Evolutionary conservation across 2,329 filamentous ascomycete genomes (phyloP), one percentile per base, ranked within the genome.

Genomic region (Pseudogymnoascus sp.): DNA sequence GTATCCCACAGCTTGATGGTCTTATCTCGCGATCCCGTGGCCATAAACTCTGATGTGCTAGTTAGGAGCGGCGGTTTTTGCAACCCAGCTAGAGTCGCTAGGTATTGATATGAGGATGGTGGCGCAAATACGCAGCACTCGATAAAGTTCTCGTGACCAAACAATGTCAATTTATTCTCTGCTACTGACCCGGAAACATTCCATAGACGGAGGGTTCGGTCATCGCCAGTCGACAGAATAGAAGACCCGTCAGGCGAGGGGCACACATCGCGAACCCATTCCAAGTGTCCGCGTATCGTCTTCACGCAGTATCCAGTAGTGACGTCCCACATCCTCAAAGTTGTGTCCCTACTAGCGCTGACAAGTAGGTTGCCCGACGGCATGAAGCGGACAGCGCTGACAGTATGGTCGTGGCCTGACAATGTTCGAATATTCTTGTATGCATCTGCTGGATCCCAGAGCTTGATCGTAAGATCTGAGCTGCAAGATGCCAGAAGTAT

Each of bases 401-500:
- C 90, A 67, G 88, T 95, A 75, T 97, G 93, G 70, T 97, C 93
- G 76, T 97, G 93, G 5, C 93, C 93, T 0, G 90, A 89, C 18
- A 97, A 80, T 1, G 93, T 97, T 62, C 92, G 85, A 63, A 96
- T 96, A 72, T 96, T 96, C 75, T 96, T 96, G 78, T 97, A 97
- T 65, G 95, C 90, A 73, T 96, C 89, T 46, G 86, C 84, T 1
- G 93, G 93, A 68, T 97, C 91, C 93, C 93, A 97, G 18, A 97
- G 80, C 75, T 96, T 96, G 76, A 97, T 96, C 1, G 91, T 96
- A 53, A 97, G 77, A 75, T 97, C 93, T 60, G 88, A 92, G 56
- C 88, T 92, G 78, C 71, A 75, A 42, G 74, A 74, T 36, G 88
- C 91, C 66, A 96, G 81, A 23, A 96, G 80, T 2, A 88, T 91